Evolutionary conservation across 176 grass and related monocot species (phyloP), one percentile per base, ranked within the genome.

Genomic region (Bolboschoenus planiculmis): DNA sequence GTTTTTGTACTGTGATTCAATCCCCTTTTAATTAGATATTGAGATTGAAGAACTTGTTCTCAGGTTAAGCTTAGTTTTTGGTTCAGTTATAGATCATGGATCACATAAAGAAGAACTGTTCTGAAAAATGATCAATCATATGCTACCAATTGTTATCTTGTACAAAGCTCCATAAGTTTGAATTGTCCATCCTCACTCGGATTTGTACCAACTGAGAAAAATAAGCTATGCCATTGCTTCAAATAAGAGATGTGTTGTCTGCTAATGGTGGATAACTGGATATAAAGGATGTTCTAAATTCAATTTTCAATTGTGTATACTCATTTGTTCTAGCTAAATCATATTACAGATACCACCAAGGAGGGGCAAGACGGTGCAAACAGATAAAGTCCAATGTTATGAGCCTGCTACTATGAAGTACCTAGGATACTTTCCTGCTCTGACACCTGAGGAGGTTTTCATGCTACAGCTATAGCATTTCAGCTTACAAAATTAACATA

Each of bases 321-420:
- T 39, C 73, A 44, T 33, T 63, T 72, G 31, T n/a, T 79, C 24
- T 78, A 18, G 16, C 62, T 20, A 40, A 83, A 71, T 43, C 81
- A 36, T 81, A 10, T 48, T 88, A 37, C 82, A 99, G 96, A 93
- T 95, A 90, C 89, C 96, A 90, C 89, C 96, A 23, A 87, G 90
- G 55, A 95, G 88, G 89, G 90, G 92, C 47, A 99, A 83, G 87
- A 26, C 82, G 34, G 18, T 66, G 20, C 96, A 95, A 80, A 82
- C 79, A 20, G 92, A 99, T 74, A 93, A 84, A 88, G 91, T 99
- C 53, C 91, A 80, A 55, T 99, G 96, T 86, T 99, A 99, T 20
- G 96, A 99, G 51, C 96, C 96, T 21, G 96, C 96, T 34, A 99
- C 91, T 2, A 99, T 99, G 96, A 99, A 99, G 75, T 99, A 99